Conservation (phyloP, 23 red algal species). For the Pyropia haitanensis region DNA sequence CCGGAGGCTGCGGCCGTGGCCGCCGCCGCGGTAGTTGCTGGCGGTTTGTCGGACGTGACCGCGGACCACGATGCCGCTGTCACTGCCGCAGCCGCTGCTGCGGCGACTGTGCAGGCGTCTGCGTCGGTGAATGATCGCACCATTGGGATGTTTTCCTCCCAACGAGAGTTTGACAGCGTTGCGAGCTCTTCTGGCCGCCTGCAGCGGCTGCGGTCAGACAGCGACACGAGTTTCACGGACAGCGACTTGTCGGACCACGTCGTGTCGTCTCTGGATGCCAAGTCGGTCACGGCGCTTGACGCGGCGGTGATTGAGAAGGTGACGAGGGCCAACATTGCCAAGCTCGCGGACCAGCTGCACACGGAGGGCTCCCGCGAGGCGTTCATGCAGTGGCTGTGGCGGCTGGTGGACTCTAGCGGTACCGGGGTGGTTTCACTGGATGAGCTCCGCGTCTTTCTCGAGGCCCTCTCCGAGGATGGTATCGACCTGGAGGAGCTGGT, state of each 20-base stretch:
- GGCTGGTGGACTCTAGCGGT: constrained; percentile 33
- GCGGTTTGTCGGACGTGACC: no score
- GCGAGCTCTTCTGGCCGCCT: constrained; percentile 2
- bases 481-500: constrained; percentile 79
- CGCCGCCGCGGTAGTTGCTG: no score
- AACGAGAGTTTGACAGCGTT: constrained; percentile 33
- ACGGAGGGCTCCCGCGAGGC: constrained; percentile 50
- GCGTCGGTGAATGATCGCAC: background rate
- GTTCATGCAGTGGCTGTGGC: constrained; percentile 93
- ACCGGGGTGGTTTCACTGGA: constrained; percentile 57
- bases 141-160: constrained; percentile 62
- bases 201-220: background rate
- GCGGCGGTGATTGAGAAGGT: constrained; percentile 71
- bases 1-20: no score
- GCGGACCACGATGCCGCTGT: no score
- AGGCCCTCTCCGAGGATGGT: constrained; percentile 61
- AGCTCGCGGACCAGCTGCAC: constrained; percentile 56
- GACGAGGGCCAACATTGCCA: constrained; percentile 52
- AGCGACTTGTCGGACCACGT: constrained; percentile 12
- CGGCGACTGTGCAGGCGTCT: no score
- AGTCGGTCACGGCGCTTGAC: constrained; percentile 54
- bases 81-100: no score
- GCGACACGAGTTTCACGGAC: background rate
- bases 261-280: background rate
- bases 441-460: constrained; percentile 65